phyloP scores from a whole-genome alignment of 169 alveolate species.

The Cryptosporidium sp. region DNA sequence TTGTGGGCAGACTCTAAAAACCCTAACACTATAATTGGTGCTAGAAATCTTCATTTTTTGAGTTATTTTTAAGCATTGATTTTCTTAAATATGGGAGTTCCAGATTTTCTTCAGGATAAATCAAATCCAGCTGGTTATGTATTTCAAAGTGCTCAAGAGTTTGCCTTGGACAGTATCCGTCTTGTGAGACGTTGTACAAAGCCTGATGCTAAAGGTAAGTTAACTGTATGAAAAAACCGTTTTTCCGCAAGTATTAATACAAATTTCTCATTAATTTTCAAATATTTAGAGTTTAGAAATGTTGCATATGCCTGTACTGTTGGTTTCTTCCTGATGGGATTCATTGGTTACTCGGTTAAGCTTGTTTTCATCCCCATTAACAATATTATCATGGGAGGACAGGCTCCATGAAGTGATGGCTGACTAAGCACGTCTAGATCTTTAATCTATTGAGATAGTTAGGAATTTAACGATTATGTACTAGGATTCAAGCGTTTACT shows the following conservation, averaged over 20 bases:
- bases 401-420: constrained; percentile 5
- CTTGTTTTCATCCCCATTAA: constrained; percentile 95
- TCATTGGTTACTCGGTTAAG: constrained; percentile 94
- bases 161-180: constrained; percentile 90
- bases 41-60: not conserved
- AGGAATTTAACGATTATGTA: constrained; percentile 34
- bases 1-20: constrained; percentile 62
- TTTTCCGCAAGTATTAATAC: not conserved
- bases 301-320: constrained; percentile 93
- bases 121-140: constrained; percentile 86
- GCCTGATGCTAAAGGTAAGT: constrained; percentile 93
- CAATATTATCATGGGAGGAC: constrained; percentile 90
- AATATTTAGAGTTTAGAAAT: constrained; percentile 86
- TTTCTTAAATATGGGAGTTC: constrained; percentile 55
- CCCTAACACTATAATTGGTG: not conserved
- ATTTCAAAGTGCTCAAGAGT: constrained; percentile 85
- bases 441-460: constrained; percentile 18
- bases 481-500: not conserved
- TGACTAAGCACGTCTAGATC: not conserved
- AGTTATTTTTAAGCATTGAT: not conserved
- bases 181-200: constrained; percentile 93
- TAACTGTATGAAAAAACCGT: constrained; percentile 59
- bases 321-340: constrained; percentile 95
- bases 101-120: constrained; percentile 82
- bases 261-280: not conserved